Conservation (phyloP, 305 asterid genomes). For the Fraxinus sp. region DNA sequence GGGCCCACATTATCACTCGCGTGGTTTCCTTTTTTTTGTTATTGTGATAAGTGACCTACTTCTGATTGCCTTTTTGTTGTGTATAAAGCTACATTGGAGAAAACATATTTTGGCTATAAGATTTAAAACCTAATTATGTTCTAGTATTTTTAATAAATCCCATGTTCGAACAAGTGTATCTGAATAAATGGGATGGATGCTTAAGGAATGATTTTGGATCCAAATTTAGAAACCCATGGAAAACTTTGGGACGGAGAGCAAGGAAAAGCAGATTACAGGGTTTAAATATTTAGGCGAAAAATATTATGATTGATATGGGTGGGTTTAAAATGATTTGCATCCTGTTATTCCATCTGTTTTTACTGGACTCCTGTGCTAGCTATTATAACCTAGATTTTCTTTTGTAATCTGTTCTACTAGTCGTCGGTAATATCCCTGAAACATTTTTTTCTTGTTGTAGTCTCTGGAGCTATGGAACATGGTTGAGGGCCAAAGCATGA, state of each 20-base stretch:
- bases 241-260: background rate
- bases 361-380: background rate
- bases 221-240: background rate
- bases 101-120: background rate
- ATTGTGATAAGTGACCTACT: background rate
- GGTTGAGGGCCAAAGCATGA: slow-evolving; percentile 85
- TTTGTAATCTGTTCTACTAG: background rate
- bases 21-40: background rate
- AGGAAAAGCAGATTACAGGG: background rate
- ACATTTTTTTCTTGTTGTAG: slow-evolving; percentile 40
- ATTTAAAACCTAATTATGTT: background rate
- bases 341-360: background rate
- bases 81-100: background rate
- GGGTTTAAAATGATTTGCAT: background rate
- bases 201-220: background rate
- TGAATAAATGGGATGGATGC: background rate
- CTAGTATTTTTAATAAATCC: background rate
- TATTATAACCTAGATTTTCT: background rate
- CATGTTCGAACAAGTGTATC: background rate
- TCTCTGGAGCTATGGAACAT: slow-evolving; percentile 90
- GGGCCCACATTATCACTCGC: background rate
- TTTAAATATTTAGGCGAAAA: background rate
- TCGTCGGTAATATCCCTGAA: background rate
- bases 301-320: background rate
- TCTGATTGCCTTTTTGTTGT: background rate